phyloP scores from a whole-genome alignment of 345 rosid species.

The Eucalyptus marginata region DNA sequence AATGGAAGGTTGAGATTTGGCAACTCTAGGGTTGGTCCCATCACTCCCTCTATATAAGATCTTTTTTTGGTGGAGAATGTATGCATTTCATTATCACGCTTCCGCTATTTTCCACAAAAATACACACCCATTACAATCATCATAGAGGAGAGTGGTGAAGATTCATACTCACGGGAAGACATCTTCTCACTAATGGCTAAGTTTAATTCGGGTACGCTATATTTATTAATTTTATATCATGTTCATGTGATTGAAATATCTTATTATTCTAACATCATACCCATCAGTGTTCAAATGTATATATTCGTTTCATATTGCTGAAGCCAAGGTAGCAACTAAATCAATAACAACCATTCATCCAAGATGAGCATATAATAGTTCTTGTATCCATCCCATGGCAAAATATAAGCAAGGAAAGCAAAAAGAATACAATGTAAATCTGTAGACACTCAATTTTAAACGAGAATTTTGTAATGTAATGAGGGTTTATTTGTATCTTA shows the following conservation, averaged over 20 bases:
- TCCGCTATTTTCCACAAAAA: neutral
- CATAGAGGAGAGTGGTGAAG: neutral
- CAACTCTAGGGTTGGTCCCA: neutral
- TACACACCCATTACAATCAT: neutral
- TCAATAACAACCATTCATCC: neutral
- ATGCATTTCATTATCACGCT: neutral
- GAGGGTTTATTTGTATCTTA: neutral
- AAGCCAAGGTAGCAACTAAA: neutral
- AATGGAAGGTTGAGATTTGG: neutral
- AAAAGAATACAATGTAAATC: no score
- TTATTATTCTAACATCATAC: no score
- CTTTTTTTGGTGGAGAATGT: neutral
- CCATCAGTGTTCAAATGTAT: neutral
- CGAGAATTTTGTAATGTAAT: neutral
- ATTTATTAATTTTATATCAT: neutral
- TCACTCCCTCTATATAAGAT: neutral
- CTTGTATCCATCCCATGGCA: neutral
- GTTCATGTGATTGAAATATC: neutral
- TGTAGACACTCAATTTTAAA: no score
- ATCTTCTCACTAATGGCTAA: neutral
- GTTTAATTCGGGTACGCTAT: neutral
- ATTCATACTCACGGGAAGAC: neutral
- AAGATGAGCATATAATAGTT: neutral
- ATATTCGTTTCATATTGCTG: neutral
- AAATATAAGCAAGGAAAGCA: no score